Evolutionary conservation across 2,329 filamentous ascomycete species (phyloP), one percentile per base, ranked within the genome.

Genomic region (Sordariomycetes sp.): DNA sequence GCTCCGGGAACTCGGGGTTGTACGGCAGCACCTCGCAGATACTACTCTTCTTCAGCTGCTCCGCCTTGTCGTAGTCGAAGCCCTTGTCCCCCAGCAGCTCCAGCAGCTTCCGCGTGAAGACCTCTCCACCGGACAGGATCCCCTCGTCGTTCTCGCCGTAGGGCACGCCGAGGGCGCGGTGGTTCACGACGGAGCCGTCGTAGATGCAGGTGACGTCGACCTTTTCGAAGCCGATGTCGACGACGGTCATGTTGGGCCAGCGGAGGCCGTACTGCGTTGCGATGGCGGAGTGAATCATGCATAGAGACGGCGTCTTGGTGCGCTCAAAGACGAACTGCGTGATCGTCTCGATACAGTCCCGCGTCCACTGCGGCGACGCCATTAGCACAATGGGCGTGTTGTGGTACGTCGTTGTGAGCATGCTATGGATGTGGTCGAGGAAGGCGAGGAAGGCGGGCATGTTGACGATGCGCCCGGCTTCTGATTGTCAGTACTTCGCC

Each of bases 311-410:
- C 0, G 90, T 94, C 74, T 92, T 94, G 67, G 95, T 96, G 72
- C 94, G 95, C 72, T 99, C 94, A 66, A 99, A 99, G 62, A 97
- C 83, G 75, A 96, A 99, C 61, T 94, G 89, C 15, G 91, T 88
- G 62, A 99, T 85, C 45, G 81, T 81, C 71, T 97, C 92, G 67
- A 86, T 86, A 69, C 96, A 90, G 61, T 87, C 85, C 10, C 87
- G 83, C 3, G 90, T 90, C 92, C 94, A 99, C 63, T 85, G 86
- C 3, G 94, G 91, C 63, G 95, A 89, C 8, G 87, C 82, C 70
- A 97, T 87, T 61, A 99, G 82, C 69, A 97, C 79, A 62, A 99
- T 89, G 1, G 94, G 91, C 0, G 92, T 96, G 73, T 96, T 96
- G 73, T 97, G 94, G 68, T 96, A 94, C 2, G 89, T 90, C 28